Evolutionary conservation across 306 rosid genomes (phyloP), one percentile per base, ranked within the genome.

Genomic region (Cucurbita pepo): DNA sequence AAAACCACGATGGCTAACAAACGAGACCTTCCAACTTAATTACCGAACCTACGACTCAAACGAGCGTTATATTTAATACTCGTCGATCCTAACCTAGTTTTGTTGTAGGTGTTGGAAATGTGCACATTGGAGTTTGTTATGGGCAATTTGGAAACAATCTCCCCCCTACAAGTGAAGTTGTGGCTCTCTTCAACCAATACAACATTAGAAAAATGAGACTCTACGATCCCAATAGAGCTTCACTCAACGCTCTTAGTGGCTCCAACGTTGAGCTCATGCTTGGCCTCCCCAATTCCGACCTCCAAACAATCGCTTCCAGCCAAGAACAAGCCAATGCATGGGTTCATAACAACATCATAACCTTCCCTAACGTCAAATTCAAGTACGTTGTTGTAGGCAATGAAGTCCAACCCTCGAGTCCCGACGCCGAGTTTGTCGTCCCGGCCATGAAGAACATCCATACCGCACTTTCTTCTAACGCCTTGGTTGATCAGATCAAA

Each of bases 41-140:
- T 5, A 40, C 0, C 44, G 0, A 40, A 40, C 44, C 44, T 8
- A 40, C 1, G 44, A 40, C 8, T 25, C 30, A 25, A 25, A 25
- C 30, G 3, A 40, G 44, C 6, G 7, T 6, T 40, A 6, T 8
- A 40, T 40, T 8, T 40, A 5, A 47, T 47, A 47, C 51, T 47
- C 14, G 0, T 10, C 0, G 18, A 14, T 6, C 14, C 5, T 51
- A n/a, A 7, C 22, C 1, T 53, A 53, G n/a, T n/a, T 55, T 55
- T 55, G 13, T 8, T 19, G 59, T 8, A 8, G 59, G 57, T 55
- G 10, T 38, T 71, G 58, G 77, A 85, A 82, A 21, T 21, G 86
- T 86, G 52, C 77, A 85, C 56, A 76, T 77, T 34, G 90, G 85
- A 25, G 87, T 88, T 44, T 82, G 86, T 34, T 88, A 85, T 71